A percentile compares a stretch with the other conserved stretches of the same genome.
Evolutionary conservation across 495 filamentous ascomycete species (phyloP).

Genomic region (Aspergillus biplanus): DNA sequence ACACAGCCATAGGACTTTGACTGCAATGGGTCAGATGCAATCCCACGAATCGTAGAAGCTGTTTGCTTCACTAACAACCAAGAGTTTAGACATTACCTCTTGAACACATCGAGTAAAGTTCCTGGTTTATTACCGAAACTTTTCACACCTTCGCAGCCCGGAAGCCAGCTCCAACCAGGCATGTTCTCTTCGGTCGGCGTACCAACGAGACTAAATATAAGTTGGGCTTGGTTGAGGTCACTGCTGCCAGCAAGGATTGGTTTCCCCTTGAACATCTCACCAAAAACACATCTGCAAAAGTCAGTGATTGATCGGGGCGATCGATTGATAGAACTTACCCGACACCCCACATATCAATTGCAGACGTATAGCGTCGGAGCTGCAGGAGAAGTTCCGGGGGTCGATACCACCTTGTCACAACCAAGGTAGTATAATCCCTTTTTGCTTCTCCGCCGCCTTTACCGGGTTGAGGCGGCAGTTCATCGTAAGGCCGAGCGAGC

Average conservation of each 20-base stretch:
- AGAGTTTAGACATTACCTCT: constrained; percentile 52
- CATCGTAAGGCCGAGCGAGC: constrained; percentile 90
- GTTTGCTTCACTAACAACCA: not conserved
- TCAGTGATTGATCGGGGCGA: constrained; percentile 19
- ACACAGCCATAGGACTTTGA: constrained; percentile 66
- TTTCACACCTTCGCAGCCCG: constrained; percentile 76
- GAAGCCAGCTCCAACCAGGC: constrained; percentile 85
- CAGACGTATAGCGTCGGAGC: constrained; percentile 86
- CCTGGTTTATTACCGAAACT: constrained; percentile 65
- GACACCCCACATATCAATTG: constrained; percentile 98
- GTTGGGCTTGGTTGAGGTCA: constrained; percentile 84
- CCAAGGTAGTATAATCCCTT: constrained; percentile 90
- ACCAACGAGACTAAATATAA: constrained; percentile 93
- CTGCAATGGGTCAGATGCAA: constrained; percentile 26
- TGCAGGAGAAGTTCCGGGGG: constrained; percentile 91
- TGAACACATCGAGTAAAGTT: constrained; percentile 72
- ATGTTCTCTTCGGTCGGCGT: constrained; percentile 89
- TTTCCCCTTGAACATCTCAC: constrained; percentile 94
- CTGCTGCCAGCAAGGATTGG: constrained; percentile 90
- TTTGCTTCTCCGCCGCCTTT: constrained; percentile 81
- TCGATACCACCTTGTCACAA: constrained; percentile 96
- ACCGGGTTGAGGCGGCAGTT: constrained; percentile 75
- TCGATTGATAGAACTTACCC: constrained; percentile 58
- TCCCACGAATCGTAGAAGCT: not conserved
- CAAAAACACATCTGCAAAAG: constrained; percentile 80